Conservation (phyloP, 1,139 yeast genomes). For the Komagataea norvegica region DNA sequence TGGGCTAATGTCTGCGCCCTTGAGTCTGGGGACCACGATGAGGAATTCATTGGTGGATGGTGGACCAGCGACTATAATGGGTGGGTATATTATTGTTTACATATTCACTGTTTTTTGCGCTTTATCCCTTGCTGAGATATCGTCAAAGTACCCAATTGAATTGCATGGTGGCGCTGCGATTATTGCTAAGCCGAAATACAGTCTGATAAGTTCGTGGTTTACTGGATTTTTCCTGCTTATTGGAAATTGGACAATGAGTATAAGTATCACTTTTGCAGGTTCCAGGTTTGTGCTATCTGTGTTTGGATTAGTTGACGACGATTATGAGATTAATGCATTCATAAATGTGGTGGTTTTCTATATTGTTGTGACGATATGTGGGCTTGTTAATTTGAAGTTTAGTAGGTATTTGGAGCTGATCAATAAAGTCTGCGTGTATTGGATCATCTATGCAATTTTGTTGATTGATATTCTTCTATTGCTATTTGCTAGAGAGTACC, state of each 20-base stretch:
- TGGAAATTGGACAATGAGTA: constrained; percentile 75
- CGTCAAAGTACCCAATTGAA: constrained; percentile 70
- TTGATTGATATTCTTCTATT: constrained; percentile 60
- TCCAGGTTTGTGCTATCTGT: constrained; percentile 65
- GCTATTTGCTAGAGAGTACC: constrained; percentile 55
- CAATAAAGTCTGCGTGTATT: constrained; percentile 61
- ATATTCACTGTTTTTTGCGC: constrained; percentile 59
- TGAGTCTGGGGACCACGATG: constrained; percentile 67
- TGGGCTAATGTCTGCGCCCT: constrained; percentile 74
- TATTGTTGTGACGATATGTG: constrained; percentile 51
- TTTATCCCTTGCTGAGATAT: constrained; percentile 63
- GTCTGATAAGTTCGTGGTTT: constrained; percentile 60
- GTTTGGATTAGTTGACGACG: constrained; percentile 54
- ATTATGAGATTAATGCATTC: constrained; percentile 52
- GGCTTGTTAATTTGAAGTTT: constrained; percentile 56
- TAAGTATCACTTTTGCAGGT: constrained; percentile 69
- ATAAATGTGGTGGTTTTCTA: constrained; percentile 54
- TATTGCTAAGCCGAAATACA: constrained; percentile 51
- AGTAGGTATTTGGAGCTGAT: constrained; percentile 56
- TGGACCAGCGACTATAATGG: constrained; percentile 64
- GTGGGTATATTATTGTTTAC: constrained; percentile 66
- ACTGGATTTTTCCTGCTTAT: constrained; percentile 72
- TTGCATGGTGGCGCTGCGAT: constrained; percentile 74
- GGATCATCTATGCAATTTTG: constrained; percentile 72
- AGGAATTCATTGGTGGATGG: constrained; percentile 69